Conservation (phyloP, 2,329 filamentous ascomycete species). For the Plenodomus lindquistii region DNA sequence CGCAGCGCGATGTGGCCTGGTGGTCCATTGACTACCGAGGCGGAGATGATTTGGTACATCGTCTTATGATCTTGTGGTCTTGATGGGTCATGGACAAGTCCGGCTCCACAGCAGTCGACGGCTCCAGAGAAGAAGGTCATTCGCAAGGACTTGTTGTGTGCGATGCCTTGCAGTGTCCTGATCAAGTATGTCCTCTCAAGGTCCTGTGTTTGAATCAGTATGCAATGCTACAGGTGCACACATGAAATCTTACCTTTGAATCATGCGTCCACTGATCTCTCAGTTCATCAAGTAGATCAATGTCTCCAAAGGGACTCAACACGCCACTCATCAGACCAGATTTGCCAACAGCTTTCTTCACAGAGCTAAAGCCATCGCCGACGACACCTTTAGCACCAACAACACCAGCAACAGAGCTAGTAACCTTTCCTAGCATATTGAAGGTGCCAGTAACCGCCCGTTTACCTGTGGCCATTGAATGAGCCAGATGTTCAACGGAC, state of each 20-base stretch:
- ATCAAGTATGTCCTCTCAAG: slow-evolving; percentile 96
- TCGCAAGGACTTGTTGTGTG: slow-evolving; percentile 90
- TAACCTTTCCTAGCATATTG: slow-evolving; percentile 93
- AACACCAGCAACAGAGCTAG: slow-evolving; percentile 90
- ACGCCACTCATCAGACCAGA: slow-evolving; percentile 94
- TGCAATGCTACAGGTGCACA: neutral
- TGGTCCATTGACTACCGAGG: slow-evolving; percentile 87
- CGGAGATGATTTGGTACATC: slow-evolving; percentile 98
- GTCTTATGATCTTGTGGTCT: slow-evolving; percentile 95
- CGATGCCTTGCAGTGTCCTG: slow-evolving; percentile 90
- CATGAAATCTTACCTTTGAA: slow-evolving; percentile 66
- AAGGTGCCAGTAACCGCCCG: slow-evolving; percentile 96
- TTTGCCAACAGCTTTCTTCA: slow-evolving; percentile 97
- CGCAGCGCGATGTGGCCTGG: slow-evolving; percentile 85
- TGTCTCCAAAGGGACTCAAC: slow-evolving; percentile 92
- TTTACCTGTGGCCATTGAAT: slow-evolving; percentile 92
- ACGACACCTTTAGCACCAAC: slow-evolving; percentile 94
- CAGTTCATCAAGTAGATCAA: slow-evolving; percentile 91
- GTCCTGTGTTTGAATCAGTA: slow-evolving; percentile 58
- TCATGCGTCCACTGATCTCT: slow-evolving; percentile 99
- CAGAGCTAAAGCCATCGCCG: slow-evolving; percentile 86
- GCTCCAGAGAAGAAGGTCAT: slow-evolving; percentile 97
- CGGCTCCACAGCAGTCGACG: slow-evolving; percentile 89
- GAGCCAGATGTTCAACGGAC: slow-evolving; percentile 85
- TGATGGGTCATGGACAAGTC: slow-evolving; percentile 89